A percentile compares a stretch with the other conserved stretches of the same genome.
Evolutionary conservation across 768 basidiomycete species (phyloP).

Genomic region (Strobilomyces confusus): DNA sequence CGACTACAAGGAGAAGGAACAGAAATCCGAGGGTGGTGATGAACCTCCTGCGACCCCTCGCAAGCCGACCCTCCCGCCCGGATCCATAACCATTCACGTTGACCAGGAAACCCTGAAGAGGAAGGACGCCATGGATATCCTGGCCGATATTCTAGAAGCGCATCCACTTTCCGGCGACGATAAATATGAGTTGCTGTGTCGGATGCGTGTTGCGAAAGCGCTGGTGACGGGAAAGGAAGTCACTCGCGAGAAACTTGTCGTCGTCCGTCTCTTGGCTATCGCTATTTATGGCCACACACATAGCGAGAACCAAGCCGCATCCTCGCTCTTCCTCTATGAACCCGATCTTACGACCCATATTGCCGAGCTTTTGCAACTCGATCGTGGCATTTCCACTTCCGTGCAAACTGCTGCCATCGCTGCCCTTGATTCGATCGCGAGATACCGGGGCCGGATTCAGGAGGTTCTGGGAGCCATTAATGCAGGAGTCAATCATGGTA

Average conservation of each 20-base stretch:
- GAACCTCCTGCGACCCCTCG: conserved; percentile 48
- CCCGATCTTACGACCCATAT: conserved; percentile 88
- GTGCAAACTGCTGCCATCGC: conserved; percentile 84
- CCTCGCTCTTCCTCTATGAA: conserved; percentile 88
- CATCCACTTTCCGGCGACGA: conserved; percentile 74
- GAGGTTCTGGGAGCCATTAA: conserved; percentile 91
- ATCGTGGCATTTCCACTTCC: conserved; percentile 60
- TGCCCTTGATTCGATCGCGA: conserved; percentile 85
- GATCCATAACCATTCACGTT: conserved; percentile 59
- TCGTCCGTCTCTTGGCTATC: conserved; percentile 79
- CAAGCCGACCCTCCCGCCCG: conserved; percentile 40
- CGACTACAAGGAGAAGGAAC: conserved; percentile 46
- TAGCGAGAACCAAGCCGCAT: conserved; percentile 70
- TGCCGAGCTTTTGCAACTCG: conserved; percentile 84
- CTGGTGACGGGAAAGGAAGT: conserved; percentile 53
- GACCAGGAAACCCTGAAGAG: conserved; percentile 56
- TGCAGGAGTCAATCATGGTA: conserved; percentile 94
- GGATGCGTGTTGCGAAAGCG: conserved; percentile 75
- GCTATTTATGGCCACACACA: conserved; percentile 91
- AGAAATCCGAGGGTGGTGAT: conserved; percentile 39
- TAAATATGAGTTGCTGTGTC: conserved; percentile 84
- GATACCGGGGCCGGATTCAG: conserved; percentile 77
- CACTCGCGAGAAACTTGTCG: conserved; percentile 75
- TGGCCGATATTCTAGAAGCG: conserved; percentile 66
- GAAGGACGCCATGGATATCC: conserved; percentile 68